Conservation (phyloP, 2,329 filamentous ascomycete genomes). For the Colletotrichum falcatum region DNA sequence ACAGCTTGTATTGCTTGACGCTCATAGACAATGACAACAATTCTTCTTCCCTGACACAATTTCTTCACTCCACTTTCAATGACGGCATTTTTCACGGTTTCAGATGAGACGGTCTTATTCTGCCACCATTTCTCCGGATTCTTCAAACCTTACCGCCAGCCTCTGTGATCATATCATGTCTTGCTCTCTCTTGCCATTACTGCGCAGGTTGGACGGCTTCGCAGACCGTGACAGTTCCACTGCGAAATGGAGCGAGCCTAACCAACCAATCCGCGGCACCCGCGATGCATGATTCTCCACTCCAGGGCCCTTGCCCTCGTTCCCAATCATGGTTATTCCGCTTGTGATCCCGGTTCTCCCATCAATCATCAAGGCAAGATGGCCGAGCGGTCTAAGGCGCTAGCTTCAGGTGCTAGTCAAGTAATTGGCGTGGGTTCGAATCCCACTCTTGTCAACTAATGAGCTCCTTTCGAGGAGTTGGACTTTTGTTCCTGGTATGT, state of each 20-base stretch:
- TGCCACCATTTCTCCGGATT: too few species aligned
- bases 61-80: background rate
- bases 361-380: conserved; percentile 12
- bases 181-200: background rate
- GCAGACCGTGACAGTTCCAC: background rate
- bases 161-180: too few species aligned
- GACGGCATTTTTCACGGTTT: too few species aligned
- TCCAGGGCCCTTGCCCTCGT: background rate
- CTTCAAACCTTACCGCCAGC: background rate
- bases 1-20: background rate
- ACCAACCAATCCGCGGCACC: conserved; percentile 1
- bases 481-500: background rate
- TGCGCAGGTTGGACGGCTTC: too few species aligned
- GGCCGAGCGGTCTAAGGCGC: conserved; percentile 31
- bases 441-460: conserved; percentile 18
- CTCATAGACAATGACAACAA: background rate
- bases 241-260: background rate
- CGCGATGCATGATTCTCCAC: conserved; percentile 7
- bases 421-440: conserved; percentile 30
- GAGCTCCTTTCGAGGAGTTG: rapidly evolving
- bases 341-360: rapidly evolving
- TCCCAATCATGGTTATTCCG: too few species aligned
- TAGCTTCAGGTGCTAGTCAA: conserved; percentile 32
- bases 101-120: background rate
- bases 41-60: background rate